Conservation (phyloP, 2,329 filamentous ascomycete genomes). For the Neofusicoccum laricinum region DNA sequence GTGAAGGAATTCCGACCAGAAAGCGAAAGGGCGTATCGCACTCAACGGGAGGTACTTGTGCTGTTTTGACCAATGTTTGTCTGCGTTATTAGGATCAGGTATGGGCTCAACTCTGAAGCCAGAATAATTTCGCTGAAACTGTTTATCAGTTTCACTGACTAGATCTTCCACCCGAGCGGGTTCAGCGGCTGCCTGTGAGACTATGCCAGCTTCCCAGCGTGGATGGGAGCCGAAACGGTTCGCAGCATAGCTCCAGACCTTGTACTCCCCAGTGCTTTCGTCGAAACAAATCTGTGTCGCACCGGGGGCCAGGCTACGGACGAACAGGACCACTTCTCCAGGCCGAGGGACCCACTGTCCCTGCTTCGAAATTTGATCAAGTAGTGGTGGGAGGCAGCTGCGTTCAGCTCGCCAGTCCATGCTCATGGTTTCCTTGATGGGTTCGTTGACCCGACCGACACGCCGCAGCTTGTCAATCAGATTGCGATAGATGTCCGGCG, state of each 20-base stretch:
- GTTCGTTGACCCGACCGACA: conserved; percentile 40
- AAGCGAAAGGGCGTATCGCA: conserved; percentile 53
- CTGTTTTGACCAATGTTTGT: conserved; percentile 53
- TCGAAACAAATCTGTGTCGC: conserved; percentile 31
- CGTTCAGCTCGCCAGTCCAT: conserved; percentile 57
- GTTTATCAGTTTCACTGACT: conserved; percentile 37
- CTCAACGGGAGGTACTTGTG: conserved; percentile 55
- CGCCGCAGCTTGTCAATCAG: conserved; percentile 49
- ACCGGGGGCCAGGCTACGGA: conserved; percentile 30
- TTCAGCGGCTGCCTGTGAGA: conserved; percentile 52
- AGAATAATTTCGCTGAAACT: conserved; percentile 46
- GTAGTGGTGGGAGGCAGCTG: conserved; percentile 38
- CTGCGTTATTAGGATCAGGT: conserved; percentile 47
- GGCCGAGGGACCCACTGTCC: conserved; percentile 52
- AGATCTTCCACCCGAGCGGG: conserved; percentile 46
- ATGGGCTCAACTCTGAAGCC: conserved; percentile 59
- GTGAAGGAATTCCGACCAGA: conserved; percentile 52
- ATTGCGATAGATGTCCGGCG: conserved; percentile 51
- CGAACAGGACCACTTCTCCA: conserved; percentile 58
- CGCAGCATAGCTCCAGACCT: conserved; percentile 16
- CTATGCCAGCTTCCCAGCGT: conserved; percentile 56
- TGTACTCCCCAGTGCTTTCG: conserved; percentile 22
- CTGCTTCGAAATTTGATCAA: conserved; percentile 43
- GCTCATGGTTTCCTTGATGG: conserved; percentile 49
- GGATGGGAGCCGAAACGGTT: conserved; percentile 38